These are phyloP conservation scores for Metschnikowia arizonensis DNA, from an alignment of 805 yeast genomes.

Conservation along the genomic window DNA sequence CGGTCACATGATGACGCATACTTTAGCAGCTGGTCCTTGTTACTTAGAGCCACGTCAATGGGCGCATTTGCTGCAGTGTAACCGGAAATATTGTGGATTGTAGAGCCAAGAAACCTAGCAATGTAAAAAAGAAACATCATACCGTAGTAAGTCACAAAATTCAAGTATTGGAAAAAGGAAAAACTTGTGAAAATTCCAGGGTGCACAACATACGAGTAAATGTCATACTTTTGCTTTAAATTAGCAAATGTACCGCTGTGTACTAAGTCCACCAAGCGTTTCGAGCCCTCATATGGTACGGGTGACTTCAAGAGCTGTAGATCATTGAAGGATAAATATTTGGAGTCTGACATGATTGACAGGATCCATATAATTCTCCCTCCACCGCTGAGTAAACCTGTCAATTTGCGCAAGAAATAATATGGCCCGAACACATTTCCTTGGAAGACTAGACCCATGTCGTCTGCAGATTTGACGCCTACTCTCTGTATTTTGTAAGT, in stretches of 20 bases:
- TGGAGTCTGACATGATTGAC: conserved; percentile 75
- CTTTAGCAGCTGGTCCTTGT: conserved; percentile 51
- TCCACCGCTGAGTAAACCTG: conserved; percentile 52
- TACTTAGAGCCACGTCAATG: conserved; percentile 46
- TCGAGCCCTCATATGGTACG: conserved; percentile 87
- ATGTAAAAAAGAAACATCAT: conserved; percentile 81
- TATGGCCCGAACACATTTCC: conserved; percentile 97
- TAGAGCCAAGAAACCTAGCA: conserved; percentile 78
- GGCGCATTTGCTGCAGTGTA: conserved; percentile 89
- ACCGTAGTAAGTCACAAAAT: conserved; percentile 74
- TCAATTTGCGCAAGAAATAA: conserved; percentile 67
- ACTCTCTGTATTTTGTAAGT: conserved; percentile 76
- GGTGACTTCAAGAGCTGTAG: conserved; percentile 60
- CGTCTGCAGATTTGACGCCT: conserved; percentile 75
- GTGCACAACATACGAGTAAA: conserved; percentile 75
- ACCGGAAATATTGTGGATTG: conserved; percentile 85
- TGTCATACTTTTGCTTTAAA: conserved; percentile 45
- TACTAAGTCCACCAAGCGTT: conserved; percentile 76
- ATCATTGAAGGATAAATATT: conserved; percentile 69
- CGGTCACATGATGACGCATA: conserved; percentile 67
- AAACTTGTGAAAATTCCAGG: conserved; percentile 92
- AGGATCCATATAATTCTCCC: conserved; percentile 83
- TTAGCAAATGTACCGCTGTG: conserved; percentile 66
- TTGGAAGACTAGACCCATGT: conserved; percentile 83
- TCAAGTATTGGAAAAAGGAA: conserved; percentile 72